Percentiles rank a stretch among this genome's conserved stretches.
Conservation (phyloP, 495 filamentous ascomycete genomes). For the Aspergillus sclerotioniger region DNA sequence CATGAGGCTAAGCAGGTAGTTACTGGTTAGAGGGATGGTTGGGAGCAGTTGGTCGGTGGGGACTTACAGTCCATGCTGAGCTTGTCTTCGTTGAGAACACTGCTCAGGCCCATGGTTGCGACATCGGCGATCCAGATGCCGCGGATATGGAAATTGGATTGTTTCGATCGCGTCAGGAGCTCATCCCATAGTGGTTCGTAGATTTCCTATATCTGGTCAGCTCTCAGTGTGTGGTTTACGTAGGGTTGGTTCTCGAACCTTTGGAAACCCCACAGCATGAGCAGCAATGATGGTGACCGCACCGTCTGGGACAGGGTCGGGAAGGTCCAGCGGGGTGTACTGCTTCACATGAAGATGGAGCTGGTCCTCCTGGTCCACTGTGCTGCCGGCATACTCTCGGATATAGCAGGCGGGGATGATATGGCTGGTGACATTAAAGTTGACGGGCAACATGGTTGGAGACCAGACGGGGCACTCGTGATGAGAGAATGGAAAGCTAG, state of each 20-base stretch:
- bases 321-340: slow-evolving; percentile 2
- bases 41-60: neutral
- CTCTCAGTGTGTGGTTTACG: too few species aligned
- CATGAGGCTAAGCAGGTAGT: neutral
- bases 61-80: slow-evolving; percentile 9
- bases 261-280: slow-evolving; percentile 6
- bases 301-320: neutral
- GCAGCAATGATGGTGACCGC: slow-evolving; percentile 8
- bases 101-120: slow-evolving; percentile 5
- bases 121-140: slow-evolving; percentile 14
- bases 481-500: too few species aligned
- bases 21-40: neutral
- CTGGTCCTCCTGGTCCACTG: slow-evolving; percentile 7
- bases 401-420: slow-evolving; percentile 1
- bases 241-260: neutral
- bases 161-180: neutral
- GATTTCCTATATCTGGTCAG: slow-evolving; percentile 1
- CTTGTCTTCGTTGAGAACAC: slow-evolving; percentile 7
- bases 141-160: slow-evolving; percentile 3
- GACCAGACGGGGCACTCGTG: too few species aligned
- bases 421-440: slow-evolving; percentile 6
- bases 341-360: slow-evolving; percentile 11
- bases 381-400: slow-evolving; percentile 9
- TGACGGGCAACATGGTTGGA: slow-evolving; percentile 4
- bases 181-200: slow-evolving; percentile 15